Evolutionary conservation across 2,329 filamentous ascomycete species (phyloP).

Genomic region (Sporothrix inflata): DNA sequence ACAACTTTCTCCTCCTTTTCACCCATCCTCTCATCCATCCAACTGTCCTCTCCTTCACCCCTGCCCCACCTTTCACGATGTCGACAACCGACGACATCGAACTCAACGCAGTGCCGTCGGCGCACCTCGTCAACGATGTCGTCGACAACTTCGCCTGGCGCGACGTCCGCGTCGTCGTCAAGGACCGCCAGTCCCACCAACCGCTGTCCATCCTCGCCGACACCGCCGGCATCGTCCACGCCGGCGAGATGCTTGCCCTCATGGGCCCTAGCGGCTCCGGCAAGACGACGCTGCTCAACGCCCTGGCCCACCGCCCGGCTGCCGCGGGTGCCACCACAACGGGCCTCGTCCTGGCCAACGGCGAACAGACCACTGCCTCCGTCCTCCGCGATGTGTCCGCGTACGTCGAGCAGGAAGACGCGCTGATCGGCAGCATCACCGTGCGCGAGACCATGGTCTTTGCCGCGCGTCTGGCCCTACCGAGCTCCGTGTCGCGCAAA

Average conservation of each 20-base stretch:
- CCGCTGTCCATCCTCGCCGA: conserved; percentile 65
- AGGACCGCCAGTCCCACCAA: conserved; percentile 69
- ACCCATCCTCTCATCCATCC: too few species aligned
- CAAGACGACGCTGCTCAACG: conserved; percentile 83
- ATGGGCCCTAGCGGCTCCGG: conserved; percentile 78
- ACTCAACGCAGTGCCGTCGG: conserved; percentile 41
- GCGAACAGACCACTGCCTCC: conserved; percentile 53
- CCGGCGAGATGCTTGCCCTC: conserved; percentile 73
- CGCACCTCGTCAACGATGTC: conserved; percentile 64
- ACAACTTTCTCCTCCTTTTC: background rate
- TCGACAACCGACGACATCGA: conserved; percentile 38
- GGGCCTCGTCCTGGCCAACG: conserved; percentile 66
- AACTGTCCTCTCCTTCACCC: background rate
- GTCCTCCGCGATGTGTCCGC: conserved; percentile 68
- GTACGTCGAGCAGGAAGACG: conserved; percentile 89
- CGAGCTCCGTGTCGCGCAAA: conserved; percentile 47
- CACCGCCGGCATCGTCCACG: conserved; percentile 65
- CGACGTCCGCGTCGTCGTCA: conserved; percentile 69
- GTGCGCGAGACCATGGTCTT: conserved; percentile 80
- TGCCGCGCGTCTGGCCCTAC: conserved; percentile 68
- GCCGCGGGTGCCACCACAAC: conserved; percentile 51
- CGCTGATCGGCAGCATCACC: conserved; percentile 78
- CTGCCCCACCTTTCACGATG: background rate
- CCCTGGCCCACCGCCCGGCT: conserved; percentile 64
- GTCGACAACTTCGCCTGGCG: conserved; percentile 69